phyloP scores from a whole-genome alignment of 179 eudicot species.

The Vitellaria paradoxa region DNA sequence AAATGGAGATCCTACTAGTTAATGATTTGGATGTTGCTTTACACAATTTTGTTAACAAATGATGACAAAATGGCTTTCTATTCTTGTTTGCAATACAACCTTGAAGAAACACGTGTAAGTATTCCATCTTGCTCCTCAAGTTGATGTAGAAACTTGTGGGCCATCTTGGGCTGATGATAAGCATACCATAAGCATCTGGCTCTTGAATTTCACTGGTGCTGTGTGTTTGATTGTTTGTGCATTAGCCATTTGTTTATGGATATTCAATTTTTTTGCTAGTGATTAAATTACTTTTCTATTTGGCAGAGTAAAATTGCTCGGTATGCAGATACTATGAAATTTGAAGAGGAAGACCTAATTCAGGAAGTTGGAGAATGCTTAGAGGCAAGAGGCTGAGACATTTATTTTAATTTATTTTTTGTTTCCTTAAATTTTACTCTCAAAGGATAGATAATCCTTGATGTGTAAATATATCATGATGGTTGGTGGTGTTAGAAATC shows the following conservation, averaged over 20 bases:
- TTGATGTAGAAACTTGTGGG: not conserved
- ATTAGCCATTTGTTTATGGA: not conserved
- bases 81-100: constrained; percentile 84
- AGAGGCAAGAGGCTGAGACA: constrained; percentile 59
- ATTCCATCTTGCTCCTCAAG: constrained; percentile 11
- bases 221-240: not conserved
- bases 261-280: constrained; percentile 9
- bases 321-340: constrained; percentile 56
- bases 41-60: constrained; percentile 91
- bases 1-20: constrained; percentile 99
- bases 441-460: constrained; percentile 28
- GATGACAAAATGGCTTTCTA: constrained; percentile 94
- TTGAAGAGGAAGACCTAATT: constrained; percentile 82
- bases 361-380: constrained; percentile 85
- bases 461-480: not conserved
- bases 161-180: constrained; percentile 8
- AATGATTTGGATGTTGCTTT: constrained; percentile 94
- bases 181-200: not conserved
- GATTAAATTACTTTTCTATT: not conserved
- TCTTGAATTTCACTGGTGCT: not conserved
- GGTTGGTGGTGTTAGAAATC: no score
- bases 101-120: constrained; percentile 93
- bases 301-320: constrained; percentile 67
- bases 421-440: no score
- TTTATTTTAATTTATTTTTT: no score